Percentiles rank a stretch among this genome's conserved stretches.
Conservation (phyloP, 129 eudicot species). For the Helianthus tuberosus region DNA sequence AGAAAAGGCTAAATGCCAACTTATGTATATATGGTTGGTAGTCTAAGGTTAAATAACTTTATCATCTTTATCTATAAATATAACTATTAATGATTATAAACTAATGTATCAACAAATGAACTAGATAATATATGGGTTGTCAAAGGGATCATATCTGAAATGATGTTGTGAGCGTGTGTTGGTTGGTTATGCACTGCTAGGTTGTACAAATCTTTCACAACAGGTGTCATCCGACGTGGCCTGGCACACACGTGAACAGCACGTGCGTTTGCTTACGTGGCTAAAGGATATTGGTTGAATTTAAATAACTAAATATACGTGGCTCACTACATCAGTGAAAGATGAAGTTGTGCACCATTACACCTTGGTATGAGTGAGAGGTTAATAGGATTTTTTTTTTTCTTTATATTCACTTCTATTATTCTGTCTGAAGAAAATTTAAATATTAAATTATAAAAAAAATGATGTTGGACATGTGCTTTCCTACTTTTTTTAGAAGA, state of each 20-base stretch:
- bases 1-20: not conserved
- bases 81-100: not conserved
- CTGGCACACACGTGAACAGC: conserved; percentile 19
- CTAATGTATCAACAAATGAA: not conserved
- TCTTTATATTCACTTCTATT: too few relatives aligned
- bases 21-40: not conserved
- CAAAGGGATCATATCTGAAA: conserved; percentile 10
- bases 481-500: too few relatives aligned
- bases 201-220: conserved; percentile 11
- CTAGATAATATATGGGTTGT: not conserved
- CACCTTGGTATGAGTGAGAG: too few relatives aligned
- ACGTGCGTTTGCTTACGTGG: not conserved
- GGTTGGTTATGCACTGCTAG: conserved; percentile 15
- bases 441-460: too few relatives aligned
- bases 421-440: too few relatives aligned
- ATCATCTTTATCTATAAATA: not conserved
- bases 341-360: too few relatives aligned
- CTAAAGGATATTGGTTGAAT: too few relatives aligned
- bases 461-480: too few relatives aligned
- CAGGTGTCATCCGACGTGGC: conserved; percentile 19
- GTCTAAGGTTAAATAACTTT: not conserved
- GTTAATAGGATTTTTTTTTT: too few relatives aligned
- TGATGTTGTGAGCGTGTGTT: conserved; percentile 8
- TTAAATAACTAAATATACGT: not conserved
- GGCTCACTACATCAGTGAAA: not conserved